Conservation (phyloP, 495 filamentous ascomycete species). For the Venustampulla echinocandica region DNA sequence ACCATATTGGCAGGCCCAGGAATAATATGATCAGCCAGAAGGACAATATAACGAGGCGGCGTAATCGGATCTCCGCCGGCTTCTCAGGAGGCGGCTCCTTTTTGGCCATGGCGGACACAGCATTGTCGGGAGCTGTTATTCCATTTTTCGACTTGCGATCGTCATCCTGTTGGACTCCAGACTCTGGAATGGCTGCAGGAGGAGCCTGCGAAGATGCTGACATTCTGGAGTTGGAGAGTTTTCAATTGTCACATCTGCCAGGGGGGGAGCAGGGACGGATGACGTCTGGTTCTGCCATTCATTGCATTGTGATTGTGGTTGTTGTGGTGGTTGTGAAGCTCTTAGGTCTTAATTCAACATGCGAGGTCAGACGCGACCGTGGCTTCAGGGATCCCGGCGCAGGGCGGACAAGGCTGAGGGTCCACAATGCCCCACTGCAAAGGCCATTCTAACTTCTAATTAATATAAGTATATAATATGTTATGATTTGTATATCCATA, state of each 20-base stretch:
- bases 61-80: constrained; percentile 53
- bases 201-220: constrained; percentile 1
- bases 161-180: not conserved
- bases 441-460: too few species aligned
- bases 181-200: not conserved
- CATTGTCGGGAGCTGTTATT: constrained; percentile 14
- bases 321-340: too few species aligned
- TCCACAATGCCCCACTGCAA: not conserved
- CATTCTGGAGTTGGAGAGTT: constrained; percentile 4
- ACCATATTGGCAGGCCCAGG: constrained; percentile 91
- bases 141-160: not conserved
- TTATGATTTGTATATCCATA: too few species aligned
- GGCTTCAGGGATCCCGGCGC: not conserved
- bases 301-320: too few species aligned
- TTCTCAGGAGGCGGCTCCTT: constrained; percentile 68
- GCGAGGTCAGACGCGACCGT: constrained; percentile 1
- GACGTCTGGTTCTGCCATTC: too few species aligned
- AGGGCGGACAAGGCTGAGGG: not conserved
- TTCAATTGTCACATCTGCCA: not conserved
- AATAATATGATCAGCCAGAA: constrained; percentile 86
- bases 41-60: constrained; percentile 68
- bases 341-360: too few species aligned
- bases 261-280: not conserved
- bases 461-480: too few species aligned
- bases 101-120: constrained; percentile 16